Conservation (phyloP, 352 stramenopile species). For the Detonula confervacea region DNA sequence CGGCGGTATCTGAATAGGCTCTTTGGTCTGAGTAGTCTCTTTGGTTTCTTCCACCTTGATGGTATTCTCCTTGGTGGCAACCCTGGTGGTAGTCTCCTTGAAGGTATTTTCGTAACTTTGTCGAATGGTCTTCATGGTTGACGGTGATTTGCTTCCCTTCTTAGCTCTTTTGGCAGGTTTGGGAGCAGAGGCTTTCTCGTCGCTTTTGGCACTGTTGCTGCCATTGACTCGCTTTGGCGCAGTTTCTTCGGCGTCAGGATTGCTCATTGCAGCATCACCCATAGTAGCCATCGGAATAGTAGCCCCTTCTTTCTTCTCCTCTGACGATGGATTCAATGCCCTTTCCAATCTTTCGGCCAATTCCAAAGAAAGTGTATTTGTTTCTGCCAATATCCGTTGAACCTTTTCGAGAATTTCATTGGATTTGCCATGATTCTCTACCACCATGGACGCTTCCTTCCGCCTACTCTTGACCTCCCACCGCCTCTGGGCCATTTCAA, state of each 20-base stretch:
- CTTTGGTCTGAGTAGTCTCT: too few species aligned
- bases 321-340: neutral
- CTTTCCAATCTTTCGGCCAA: neutral
- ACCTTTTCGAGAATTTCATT: neutral
- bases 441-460: too few species aligned
- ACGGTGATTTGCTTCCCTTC: neutral
- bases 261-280: neutral
- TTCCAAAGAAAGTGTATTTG: too few species aligned
- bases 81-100: too few species aligned
- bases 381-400: too few species aligned
- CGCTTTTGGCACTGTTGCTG: neutral
- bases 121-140: neutral
- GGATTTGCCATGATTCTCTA: neutral
- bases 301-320: slow-evolving; percentile 2
- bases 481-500: too few species aligned
- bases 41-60: neutral
- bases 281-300: too few species aligned
- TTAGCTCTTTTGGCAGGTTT: neutral
- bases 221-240: neutral
- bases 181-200: neutral
- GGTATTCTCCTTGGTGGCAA: too few species aligned
- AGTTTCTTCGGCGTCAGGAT: neutral
- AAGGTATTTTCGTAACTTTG: slow-evolving; percentile 3
- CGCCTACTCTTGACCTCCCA: too few species aligned
- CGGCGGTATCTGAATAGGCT: too few species aligned